A percentile compares a stretch with the other conserved stretches of the same genome.
Evolutionary conservation across 192 early-diverging fungal genomes (phyloP).

Genomic region (Coemansia sp.): DNA sequence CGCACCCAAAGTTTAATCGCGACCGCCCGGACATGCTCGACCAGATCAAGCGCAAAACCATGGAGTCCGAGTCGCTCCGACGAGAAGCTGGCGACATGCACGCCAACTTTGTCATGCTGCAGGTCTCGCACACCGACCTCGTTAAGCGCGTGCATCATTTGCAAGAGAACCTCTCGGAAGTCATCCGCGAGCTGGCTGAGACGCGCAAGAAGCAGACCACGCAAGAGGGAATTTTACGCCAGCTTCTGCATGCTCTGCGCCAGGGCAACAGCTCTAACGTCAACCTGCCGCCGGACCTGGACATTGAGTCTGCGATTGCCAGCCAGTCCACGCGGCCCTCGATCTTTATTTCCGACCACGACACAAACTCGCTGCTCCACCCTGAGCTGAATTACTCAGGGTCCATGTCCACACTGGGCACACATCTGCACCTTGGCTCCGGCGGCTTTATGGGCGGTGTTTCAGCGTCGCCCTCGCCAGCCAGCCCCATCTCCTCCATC

Average conservation of each 20-base stretch:
- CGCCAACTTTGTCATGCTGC: constrained; percentile 73
- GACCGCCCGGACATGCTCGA: constrained; percentile 77
- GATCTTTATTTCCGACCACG: constrained; percentile 55
- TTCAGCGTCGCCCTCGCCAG: constrained; percentile 33
- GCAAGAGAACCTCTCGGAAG: constrained; percentile 71
- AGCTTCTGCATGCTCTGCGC: constrained; percentile 59
- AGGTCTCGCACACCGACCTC: constrained; percentile 73
- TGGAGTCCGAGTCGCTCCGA: constrained; percentile 76
- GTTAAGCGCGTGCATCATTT: constrained; percentile 71
- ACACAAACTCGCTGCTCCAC: constrained; percentile 51
- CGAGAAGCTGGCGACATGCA: constrained; percentile 76
- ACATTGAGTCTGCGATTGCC: constrained; percentile 47
- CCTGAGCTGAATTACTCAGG: constrained; percentile 47
- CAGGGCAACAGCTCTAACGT: constrained; percentile 28
- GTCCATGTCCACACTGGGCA: constrained; percentile 44
- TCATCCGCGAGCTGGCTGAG: constrained; percentile 72
- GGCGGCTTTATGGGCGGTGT: constrained; percentile 43
- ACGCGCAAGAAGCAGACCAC: constrained; percentile 66
- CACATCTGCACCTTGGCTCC: constrained; percentile 46
- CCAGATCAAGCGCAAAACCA: constrained; percentile 89
- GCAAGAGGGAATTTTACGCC: constrained; percentile 68
- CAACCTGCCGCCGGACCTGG: constrained; percentile 40
- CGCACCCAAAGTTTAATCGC: constrained; percentile 77
- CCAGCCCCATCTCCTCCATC: constrained; percentile 46
- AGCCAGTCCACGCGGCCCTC: constrained; percentile 49